Conservation (phyloP, 2,329 filamentous ascomycete genomes). For the Arachnopeziza araneosa region DNA sequence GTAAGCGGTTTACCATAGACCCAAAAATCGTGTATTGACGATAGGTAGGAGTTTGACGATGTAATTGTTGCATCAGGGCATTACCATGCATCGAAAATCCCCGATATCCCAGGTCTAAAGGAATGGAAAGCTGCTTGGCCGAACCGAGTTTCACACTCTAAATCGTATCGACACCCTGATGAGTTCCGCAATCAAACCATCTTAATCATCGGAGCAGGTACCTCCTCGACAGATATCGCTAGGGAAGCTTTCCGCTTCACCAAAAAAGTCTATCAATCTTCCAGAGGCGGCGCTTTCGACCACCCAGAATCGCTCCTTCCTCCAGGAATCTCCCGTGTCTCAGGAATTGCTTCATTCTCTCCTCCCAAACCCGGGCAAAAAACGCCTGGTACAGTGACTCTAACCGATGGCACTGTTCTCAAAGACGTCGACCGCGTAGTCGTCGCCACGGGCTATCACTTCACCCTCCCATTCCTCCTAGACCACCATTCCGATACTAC, state of each 20-base stretch:
- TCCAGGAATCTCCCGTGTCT: slow-evolving; percentile 13
- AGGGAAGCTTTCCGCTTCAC: slow-evolving; percentile 20
- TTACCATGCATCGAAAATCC: slow-evolving; percentile 58
- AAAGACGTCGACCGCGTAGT: slow-evolving; percentile 55
- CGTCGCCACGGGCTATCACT: slow-evolving; percentile 64
- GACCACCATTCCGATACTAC: slow-evolving; percentile 38
- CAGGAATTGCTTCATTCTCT: slow-evolving; percentile 18
- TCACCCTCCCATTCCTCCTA: slow-evolving; percentile 58
- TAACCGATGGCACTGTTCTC: slow-evolving; percentile 49
- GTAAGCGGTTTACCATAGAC: slow-evolving; percentile 1
- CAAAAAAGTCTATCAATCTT: slow-evolving; percentile 24
- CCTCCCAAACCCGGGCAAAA: background rate
- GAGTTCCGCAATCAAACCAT: slow-evolving; percentile 51
- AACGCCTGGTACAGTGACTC: slow-evolving; percentile 40
- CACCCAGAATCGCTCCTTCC: slow-evolving; percentile 19
- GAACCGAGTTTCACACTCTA: slow-evolving; percentile 58
- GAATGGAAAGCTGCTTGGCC: slow-evolving; percentile 52
- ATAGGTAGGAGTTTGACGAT: slow-evolving; percentile 47
- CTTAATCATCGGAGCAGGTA: slow-evolving; percentile 49
- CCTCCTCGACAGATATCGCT: slow-evolving; percentile 40
- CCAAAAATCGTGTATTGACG: background rate
- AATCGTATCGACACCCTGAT: slow-evolving; percentile 61
- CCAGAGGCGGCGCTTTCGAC: slow-evolving; percentile 21
- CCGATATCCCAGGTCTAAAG: slow-evolving; percentile 52
- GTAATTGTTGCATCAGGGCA: slow-evolving; percentile 63